Base-by-base conservation (phyloP, 1,284 basidiomycete species). In the Amylostereum chailletii region DNA sequence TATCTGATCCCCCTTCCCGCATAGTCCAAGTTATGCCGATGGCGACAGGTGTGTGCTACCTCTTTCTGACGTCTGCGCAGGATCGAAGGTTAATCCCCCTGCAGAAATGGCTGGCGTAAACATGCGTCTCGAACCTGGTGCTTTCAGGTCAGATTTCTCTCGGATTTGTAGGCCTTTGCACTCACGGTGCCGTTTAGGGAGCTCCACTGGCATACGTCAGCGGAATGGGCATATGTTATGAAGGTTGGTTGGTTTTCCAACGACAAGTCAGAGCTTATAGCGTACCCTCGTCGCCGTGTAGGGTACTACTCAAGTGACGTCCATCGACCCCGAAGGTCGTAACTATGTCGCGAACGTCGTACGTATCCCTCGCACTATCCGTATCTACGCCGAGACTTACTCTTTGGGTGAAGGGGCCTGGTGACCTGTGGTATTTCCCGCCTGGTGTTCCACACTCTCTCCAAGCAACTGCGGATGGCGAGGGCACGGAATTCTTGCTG, bases 211-310 rank as follows among this genome's bases (percentile, higher is more conserved):
- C 84, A 89, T 60, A 76, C 71, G 49, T 79, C 77, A 3, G 69
- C 77, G 31, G 86, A 88, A 76, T 86, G 82, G 84, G 79, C 78
- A 1, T 86, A 84, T 53, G 72, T 86, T 26, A 58, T 86, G 42
- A 79, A 74, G 60, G 79, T 77, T n/a, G n/a, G 36, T 29, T 33
- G 45, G 29, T 19, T 47, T 34, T 42, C 19, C 29, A 27, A n/a
- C 40, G 32, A 33, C 11, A 39, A 27, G 41, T 34, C 50, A 29
- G n/a, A 31, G 42, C 6, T 41, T 37, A 46, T 8, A 10, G 34
- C 47, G 42, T 36, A 41, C 54, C 48, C 52, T 51, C 42, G 33
- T 36, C 37, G n/a, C 33, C 40, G 7, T 40, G 39, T 50, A 83
- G 80, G 84, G 85, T 30, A 68, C 68, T 7, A 77, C 77, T 2